Conservation (phyloP, 163 green algal species). For the Volvox carteri region DNA sequence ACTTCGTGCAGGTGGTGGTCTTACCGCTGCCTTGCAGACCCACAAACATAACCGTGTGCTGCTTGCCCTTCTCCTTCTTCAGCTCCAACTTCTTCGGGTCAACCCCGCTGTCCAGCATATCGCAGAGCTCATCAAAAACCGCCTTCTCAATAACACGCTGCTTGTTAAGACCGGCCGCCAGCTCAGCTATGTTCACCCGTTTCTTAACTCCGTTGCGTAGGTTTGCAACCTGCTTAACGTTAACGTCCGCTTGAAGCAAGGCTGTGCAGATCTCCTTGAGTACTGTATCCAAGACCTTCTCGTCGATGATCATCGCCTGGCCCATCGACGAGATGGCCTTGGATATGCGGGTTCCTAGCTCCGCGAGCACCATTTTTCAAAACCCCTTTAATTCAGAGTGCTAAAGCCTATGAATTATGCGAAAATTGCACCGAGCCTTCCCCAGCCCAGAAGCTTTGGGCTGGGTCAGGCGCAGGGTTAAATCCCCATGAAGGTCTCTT, state of each 20-base stretch:
- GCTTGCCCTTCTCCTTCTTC: slow-evolving; percentile 95
- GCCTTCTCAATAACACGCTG: slow-evolving; percentile 96
- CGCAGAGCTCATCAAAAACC: slow-evolving; percentile 97
- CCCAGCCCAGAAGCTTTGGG: slow-evolving; percentile 13
- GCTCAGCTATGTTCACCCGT: slow-evolving; percentile 92
- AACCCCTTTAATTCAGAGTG: not conserved
- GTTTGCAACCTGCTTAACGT: slow-evolving; percentile 92
- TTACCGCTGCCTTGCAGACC: slow-evolving; percentile 97
- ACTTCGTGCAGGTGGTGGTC: slow-evolving; percentile 99
- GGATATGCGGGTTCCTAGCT: slow-evolving; percentile 92
- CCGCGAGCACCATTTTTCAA: slow-evolving; percentile 93
- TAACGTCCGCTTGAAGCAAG: slow-evolving; percentile 94
- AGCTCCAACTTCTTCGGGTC: slow-evolving; percentile 77
- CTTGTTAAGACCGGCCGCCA: slow-evolving; percentile 95
- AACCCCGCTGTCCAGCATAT: slow-evolving; percentile 87
- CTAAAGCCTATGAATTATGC: not conserved
- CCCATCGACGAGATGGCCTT: slow-evolving; percentile 87
- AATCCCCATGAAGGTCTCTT: too few species aligned
- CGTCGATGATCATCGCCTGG: slow-evolving; percentile 90
- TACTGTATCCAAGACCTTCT: slow-evolving; percentile 92
- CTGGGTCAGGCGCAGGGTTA: not conserved
- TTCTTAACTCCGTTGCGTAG: slow-evolving; percentile 88
- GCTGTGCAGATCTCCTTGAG: slow-evolving; percentile 97
- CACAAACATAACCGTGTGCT: slow-evolving; percentile 98
- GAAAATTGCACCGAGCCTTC: not conserved